Evolutionary conservation across 2,329 filamentous ascomycete species (phyloP).

Genomic region (Trichoderma breve): DNA sequence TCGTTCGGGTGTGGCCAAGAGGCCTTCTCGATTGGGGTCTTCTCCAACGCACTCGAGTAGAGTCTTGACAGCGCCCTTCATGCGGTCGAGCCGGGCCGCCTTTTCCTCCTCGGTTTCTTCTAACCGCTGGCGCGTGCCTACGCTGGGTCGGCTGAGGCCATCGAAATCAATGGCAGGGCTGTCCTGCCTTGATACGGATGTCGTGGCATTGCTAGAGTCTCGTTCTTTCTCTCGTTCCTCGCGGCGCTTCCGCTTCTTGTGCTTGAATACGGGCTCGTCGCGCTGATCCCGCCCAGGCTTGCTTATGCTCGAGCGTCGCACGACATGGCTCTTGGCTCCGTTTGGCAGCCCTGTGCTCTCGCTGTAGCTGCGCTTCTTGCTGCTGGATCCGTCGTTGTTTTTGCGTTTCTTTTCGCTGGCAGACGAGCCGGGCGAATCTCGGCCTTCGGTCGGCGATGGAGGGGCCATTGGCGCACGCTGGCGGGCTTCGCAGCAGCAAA

Average conservation of each 20-base stretch:
- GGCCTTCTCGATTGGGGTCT: slow-evolving; percentile 63
- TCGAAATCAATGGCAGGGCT: slow-evolving; percentile 61
- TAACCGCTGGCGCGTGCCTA: slow-evolving; percentile 62
- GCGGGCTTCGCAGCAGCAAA: neutral
- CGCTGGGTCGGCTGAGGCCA: slow-evolving; percentile 58
- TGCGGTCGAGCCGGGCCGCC: slow-evolving; percentile 52
- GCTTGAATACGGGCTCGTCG: slow-evolving; percentile 16
- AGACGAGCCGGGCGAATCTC: slow-evolving; percentile 14
- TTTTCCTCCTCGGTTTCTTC: slow-evolving; percentile 51
- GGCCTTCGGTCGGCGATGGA: slow-evolving; percentile 4
- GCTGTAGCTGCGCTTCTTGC: slow-evolving; percentile 6
- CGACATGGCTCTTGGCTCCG: neutral
- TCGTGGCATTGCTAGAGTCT: neutral
- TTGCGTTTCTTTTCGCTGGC: slow-evolving; percentile 18
- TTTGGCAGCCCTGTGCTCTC: slow-evolving; percentile 6
- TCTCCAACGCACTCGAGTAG: slow-evolving; percentile 68
- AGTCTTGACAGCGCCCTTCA: slow-evolving; percentile 62
- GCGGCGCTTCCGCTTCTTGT: slow-evolving; percentile 12
- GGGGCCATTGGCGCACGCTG: neutral
- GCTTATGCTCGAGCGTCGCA: slow-evolving; percentile 20
- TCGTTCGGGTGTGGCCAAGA: slow-evolving; percentile 70
- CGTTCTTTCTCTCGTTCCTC: neutral
- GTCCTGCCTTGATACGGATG: slow-evolving; percentile 24
- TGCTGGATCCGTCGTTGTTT: neutral
- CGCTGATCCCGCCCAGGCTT: slow-evolving; percentile 16